phyloP scores from a whole-genome alignment of 2,329 filamentous ascomycete genomes.

The Lachnum nothofagi region DNA sequence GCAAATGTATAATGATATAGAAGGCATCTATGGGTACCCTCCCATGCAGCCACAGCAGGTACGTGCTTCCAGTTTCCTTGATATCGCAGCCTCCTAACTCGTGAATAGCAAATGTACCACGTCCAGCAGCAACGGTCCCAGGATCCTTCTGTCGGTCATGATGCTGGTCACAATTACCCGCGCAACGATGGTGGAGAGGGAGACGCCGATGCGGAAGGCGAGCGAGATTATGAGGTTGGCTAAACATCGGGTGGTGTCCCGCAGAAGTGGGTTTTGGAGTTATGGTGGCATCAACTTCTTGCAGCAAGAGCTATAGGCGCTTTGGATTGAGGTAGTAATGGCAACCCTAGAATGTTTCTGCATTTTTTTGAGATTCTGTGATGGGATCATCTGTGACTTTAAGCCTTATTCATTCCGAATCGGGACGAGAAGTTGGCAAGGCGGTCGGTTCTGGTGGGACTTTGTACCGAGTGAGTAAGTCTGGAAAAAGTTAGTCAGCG shows the following conservation, averaged over 20 bases:
- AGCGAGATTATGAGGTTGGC: slow-evolving; percentile 40
- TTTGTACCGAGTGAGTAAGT: slow-evolving; percentile 59
- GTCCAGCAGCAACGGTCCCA: slow-evolving; percentile 35
- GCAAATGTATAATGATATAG: slow-evolving; percentile 75
- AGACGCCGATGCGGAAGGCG: slow-evolving; percentile 41
- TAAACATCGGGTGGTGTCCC: slow-evolving; percentile 13
- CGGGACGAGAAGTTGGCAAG: slow-evolving; percentile 69
- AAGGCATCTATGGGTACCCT: slow-evolving; percentile 80
- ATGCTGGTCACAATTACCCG: slow-evolving; percentile 34
- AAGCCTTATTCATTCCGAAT: slow-evolving; percentile 56
- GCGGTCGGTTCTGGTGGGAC: slow-evolving; percentile 55
- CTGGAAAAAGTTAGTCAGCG: slow-evolving; percentile 36
- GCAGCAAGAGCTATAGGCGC: neutral
- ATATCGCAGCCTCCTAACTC: slow-evolving; percentile 2
- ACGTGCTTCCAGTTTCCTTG: slow-evolving; percentile 32
- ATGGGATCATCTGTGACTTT: neutral
- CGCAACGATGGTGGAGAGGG: slow-evolving; percentile 39
- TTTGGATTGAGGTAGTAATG: slow-evolving; percentile 5
- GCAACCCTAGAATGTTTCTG: slow-evolving; percentile 3
- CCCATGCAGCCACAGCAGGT: slow-evolving; percentile 80
- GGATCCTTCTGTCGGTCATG: slow-evolving; percentile 35
- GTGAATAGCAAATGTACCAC: slow-evolving; percentile 37
- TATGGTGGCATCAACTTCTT: slow-evolving; percentile 5
- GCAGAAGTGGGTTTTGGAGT: slow-evolving; percentile 7
- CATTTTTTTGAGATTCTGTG: neutral